Base-by-base conservation (phyloP, 495 filamentous ascomycete genomes). In the Monascus purpureus region DNA sequence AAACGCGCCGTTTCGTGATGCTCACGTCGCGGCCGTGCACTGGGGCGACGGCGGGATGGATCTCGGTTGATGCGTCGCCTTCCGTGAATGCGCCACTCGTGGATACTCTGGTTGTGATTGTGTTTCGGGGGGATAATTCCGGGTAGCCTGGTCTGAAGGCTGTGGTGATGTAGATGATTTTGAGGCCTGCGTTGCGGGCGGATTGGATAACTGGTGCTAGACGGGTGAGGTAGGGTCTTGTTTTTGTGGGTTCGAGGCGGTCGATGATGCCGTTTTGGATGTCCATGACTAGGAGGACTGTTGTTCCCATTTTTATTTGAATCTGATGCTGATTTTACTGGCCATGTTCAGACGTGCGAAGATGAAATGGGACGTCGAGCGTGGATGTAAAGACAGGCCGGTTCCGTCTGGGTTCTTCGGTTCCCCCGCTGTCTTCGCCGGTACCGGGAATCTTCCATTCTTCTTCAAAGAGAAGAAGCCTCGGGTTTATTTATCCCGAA, bases 211-310 rank as follows among this genome's bases (percentile, higher is more conserved):
- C 42, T 8, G 33, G 25, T 12, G 43, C 29, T 3, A 59, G 25
- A n/a, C 42, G 47, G 8, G 40, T 6, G 9, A 61, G 41, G 30
- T 53, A 59, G 19, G 22, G 9, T 7, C 35, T 31, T 9, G 30
- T 40, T 12, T 37, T 26, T 25, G 34, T 26, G 4, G 20, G n/a
- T 7, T 26, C 4, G 22, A 53, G 17, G 26, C 22, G 44, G 16
- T 43, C 29, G 24, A 59, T 23, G 8, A 47, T 37, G 18, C 47
- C 51, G 17, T 38, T 51, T 36, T 61, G 50, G 39, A 57, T 20
- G 35, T 62, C 58, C 24, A 62, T 48, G 26, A 61, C 37, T 15
- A 62, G 38, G 2, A 62, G 42, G 2, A 51, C 52, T 1, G 46
- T 52, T n/a, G n/a, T n/a, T n/a, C n/a, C n/a, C n/a, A n/a, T n/a